Evolutionary conservation across 2,329 filamentous ascomycete species (phyloP).

Genomic region (Pseudocercospora cruenta): DNA sequence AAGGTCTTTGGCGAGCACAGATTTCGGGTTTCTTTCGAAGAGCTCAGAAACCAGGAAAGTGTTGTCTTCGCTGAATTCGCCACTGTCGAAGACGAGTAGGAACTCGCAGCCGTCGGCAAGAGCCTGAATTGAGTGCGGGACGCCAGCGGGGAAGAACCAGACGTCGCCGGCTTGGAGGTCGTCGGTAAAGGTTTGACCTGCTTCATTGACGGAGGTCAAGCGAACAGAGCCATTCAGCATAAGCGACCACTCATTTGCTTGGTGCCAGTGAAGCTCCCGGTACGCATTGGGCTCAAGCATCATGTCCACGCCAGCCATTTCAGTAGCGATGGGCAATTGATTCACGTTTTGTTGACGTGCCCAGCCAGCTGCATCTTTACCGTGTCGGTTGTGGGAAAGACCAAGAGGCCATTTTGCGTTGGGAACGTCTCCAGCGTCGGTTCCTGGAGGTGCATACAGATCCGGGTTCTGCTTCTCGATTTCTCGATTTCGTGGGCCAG

Average conservation of each 20-base stretch:
- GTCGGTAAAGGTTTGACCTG: conserved; percentile 38
- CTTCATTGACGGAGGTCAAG: conserved; percentile 37
- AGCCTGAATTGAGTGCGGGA: conserved; percentile 38
- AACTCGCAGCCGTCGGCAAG: conserved; percentile 62
- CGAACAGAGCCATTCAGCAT: conserved; percentile 39
- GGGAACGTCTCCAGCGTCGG: conserved; percentile 43
- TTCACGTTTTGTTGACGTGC: conserved; percentile 47
- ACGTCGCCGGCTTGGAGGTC: conserved; percentile 51
- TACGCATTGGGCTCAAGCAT: conserved; percentile 38
- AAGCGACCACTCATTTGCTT: conserved; percentile 38
- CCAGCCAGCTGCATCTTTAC: conserved; percentile 45
- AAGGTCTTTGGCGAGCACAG: conserved; percentile 49
- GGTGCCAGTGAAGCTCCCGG: conserved; percentile 42
- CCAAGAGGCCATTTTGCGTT: conserved; percentile 49
- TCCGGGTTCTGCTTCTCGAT: conserved; percentile 47
- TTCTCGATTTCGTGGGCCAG: conserved; percentile 40
- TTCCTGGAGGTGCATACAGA: conserved; percentile 44
- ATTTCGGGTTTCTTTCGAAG: conserved; percentile 39
- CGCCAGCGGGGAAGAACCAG: conserved; percentile 59
- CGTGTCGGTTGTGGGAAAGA: conserved; percentile 46
- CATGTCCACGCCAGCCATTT: conserved; percentile 51
- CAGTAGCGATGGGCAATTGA: conserved; percentile 44
- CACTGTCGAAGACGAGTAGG: conserved; percentile 63
- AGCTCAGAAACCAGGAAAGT: conserved; percentile 59
- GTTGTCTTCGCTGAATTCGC: conserved; percentile 61